phyloP scores from a whole-genome alignment of 176 grass and related monocot species.

The Oryza meyeriana region DNA sequence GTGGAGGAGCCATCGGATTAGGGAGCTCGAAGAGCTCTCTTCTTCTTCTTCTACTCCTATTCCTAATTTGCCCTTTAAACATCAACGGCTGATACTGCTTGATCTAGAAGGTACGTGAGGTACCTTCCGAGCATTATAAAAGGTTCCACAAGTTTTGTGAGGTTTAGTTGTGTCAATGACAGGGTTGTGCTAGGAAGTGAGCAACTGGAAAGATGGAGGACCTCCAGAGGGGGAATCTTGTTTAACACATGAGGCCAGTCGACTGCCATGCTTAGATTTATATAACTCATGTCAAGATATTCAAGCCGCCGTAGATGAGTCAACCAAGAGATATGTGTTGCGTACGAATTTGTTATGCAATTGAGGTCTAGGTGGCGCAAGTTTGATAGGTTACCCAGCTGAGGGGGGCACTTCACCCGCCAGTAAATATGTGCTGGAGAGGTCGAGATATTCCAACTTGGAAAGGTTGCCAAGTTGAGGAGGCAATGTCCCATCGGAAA shows the following conservation, averaged over 20 bases:
- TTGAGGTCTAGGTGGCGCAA: background rate
- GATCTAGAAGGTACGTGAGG: no score
- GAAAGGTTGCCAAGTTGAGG: conserved; percentile 1
- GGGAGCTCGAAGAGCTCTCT: no score
- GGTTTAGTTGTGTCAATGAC: background rate
- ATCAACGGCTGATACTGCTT: no score
- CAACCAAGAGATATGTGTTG: background rate
- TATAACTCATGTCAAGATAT: background rate
- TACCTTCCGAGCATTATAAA: no score
- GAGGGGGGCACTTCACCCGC: background rate
- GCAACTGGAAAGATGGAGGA: background rate
- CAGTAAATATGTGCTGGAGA: background rate
- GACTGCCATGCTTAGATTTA: background rate
- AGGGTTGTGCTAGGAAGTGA: background rate
- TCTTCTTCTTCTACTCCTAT: no score
- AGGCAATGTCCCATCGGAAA: background rate
- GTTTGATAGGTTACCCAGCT: background rate
- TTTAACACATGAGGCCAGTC: background rate
- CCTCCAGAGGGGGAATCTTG: background rate
- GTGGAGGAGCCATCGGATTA: no score
- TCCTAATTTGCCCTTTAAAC: no score
- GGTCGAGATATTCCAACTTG: conserved; percentile 11
- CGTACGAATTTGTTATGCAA: background rate
- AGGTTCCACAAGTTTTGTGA: conserved; percentile 12
- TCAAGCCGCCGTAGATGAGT: background rate